Conservation (phyloP, 2,329 filamentous ascomycete species). For the Colletotrichum australisinense region DNA sequence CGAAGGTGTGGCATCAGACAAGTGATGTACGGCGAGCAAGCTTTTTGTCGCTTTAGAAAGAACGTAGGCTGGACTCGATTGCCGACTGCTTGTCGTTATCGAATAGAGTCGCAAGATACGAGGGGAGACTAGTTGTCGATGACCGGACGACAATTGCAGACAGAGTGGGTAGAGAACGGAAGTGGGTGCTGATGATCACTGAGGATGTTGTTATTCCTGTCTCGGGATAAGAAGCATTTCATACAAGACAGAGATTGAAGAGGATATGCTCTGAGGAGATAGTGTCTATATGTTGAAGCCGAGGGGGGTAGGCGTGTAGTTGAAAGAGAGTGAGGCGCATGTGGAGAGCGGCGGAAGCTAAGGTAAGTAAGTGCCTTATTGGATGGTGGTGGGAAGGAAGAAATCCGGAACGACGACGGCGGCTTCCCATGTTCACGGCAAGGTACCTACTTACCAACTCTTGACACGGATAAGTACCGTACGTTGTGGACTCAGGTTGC, state of each 20-base stretch:
- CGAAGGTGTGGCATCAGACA: not conserved
- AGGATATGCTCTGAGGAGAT: too few species aligned
- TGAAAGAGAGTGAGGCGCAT: constrained; percentile 4
- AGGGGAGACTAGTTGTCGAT: not conserved
- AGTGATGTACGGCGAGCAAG: not conserved
- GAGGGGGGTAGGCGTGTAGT: constrained; percentile 4
- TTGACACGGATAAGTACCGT: not conserved
- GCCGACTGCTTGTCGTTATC: not conserved
- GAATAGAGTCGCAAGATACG: not conserved
- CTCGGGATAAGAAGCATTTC: not conserved
- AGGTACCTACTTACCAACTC: not conserved
- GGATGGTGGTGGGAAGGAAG: not conserved
- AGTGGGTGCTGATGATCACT: not conserved
- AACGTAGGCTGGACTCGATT: not conserved
- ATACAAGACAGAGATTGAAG: not conserved
- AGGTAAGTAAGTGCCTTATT: not conserved
- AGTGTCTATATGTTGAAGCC: not conserved
- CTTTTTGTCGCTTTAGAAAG: not conserved
- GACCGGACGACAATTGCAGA: not conserved
- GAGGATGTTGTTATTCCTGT: not conserved
- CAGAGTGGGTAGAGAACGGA: not conserved
- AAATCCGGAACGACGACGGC: not conserved
- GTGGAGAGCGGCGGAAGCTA: constrained; percentile 24
- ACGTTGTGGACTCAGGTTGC: not conserved
- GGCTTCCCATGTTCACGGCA: not conserved